Evolutionary conservation across 2,329 filamentous ascomycete genomes (phyloP).

Genomic region (Lachnellula subtilissima): DNA sequence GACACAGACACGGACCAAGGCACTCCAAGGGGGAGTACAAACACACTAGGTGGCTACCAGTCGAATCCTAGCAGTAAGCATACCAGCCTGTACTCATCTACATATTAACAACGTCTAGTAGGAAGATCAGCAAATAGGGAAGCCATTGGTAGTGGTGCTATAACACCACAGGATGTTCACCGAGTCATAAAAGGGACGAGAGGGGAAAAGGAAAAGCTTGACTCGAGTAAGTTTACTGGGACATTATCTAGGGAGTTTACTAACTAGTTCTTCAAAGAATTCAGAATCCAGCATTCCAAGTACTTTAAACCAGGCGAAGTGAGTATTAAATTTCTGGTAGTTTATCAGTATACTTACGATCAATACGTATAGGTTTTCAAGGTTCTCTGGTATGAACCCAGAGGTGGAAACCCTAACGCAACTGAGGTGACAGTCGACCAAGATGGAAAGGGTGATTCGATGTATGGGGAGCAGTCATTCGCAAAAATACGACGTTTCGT

Average conservation of each 20-base stretch:
- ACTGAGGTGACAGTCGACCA: slow-evolving; percentile 1
- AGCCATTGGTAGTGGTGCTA: background rate
- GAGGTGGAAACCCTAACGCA: background rate
- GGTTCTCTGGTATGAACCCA: slow-evolving; percentile 16
- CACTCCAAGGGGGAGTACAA: background rate
- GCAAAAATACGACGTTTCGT: slow-evolving; percentile 19
- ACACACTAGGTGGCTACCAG: background rate
- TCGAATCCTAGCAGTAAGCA: background rate
- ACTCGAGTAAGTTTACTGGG: background rate
- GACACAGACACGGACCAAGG: background rate
- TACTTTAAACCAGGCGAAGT: slow-evolving; percentile 9
- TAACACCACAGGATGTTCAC: background rate
- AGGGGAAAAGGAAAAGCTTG: slow-evolving; percentile 1
- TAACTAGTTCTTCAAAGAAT: slow-evolving; percentile 1
- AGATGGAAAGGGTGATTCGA: background rate
- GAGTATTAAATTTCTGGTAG: background rate
- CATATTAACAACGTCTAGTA: background rate
- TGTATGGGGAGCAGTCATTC: slow-evolving; percentile 6
- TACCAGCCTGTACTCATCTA: background rate
- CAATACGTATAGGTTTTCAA: slow-evolving; percentile 14
- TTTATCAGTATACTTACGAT: background rate
- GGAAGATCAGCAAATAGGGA: background rate
- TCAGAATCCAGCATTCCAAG: slow-evolving; percentile 3
- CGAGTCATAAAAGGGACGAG: slow-evolving; percentile 1
- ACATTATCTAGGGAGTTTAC: background rate